Evolutionary conservation across 257 asterid genomes (phyloP).

Genomic region (Solanum chilense): DNA sequence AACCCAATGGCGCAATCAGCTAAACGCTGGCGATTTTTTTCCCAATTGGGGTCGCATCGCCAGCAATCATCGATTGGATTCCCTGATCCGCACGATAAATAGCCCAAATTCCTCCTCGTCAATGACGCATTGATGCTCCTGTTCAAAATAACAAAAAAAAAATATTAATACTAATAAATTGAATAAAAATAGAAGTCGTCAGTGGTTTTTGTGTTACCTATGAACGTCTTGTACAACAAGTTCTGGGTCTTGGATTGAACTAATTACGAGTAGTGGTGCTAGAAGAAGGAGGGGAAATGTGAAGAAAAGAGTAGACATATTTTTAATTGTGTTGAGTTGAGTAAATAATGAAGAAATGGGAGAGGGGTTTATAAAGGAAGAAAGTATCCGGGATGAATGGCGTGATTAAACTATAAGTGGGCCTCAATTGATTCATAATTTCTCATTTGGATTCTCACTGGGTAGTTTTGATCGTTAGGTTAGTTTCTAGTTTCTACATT

Average conservation of each 20-base stretch:
- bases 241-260: slow-evolving; percentile 27
- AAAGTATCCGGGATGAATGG: slow-evolving; percentile 43
- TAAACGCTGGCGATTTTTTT: slow-evolving; percentile 43
- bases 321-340: background rate
- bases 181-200: background rate
- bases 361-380: slow-evolving; percentile 16
- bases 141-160: background rate
- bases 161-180: background rate
- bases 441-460: slow-evolving; percentile 13
- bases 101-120: slow-evolving; percentile 40
- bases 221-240: slow-evolving; percentile 57
- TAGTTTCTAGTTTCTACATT: background rate
- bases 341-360: slow-evolving; percentile 1
- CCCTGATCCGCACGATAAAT: slow-evolving; percentile 54
- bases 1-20: slow-evolving; percentile 85
- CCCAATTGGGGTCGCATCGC: slow-evolving; percentile 67
- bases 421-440: slow-evolving; percentile 10
- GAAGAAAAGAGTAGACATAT: background rate
- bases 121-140: slow-evolving; percentile 57
- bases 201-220: slow-evolving; percentile 15
- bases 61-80: slow-evolving; percentile 85
- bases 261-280: background rate
- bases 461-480: slow-evolving; percentile 8
- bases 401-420: slow-evolving; percentile 52
- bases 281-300: slow-evolving; percentile 2